Base-by-base conservation (phyloP, 768 basidiomycete species). In the Ramaria sp. region DNA sequence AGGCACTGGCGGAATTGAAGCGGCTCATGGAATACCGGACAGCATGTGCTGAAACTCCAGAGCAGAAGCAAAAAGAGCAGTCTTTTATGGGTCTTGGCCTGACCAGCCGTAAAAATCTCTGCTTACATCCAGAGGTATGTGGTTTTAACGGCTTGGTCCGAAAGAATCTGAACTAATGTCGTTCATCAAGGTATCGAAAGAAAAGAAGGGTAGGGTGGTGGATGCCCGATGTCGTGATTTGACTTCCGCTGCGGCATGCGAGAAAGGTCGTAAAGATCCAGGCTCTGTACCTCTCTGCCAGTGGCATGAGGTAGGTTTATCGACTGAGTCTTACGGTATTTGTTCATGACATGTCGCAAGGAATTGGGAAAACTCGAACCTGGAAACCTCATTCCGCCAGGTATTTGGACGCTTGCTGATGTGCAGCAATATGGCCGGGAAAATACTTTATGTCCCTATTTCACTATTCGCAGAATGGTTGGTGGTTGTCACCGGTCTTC, bases 201-300 rank as follows among this genome's bases (percentile, higher is more conserved):
- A 98, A 75, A 99, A 98, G 78, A 99, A 98, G 69, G 96, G 96
- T 4, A 93, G 88, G 66, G 83, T 94, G 0, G 94, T 99, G 30
- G 96, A 99, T 73, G 95, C 95, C 13, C 80, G 91, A 58, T 99
- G 96, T 77, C 78, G 96, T 56, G 96, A 99, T 70, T 75, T 99
- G 57, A 98, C 96, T 10, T 91, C 88, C 64, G 73, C 92, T 20
- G 82, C 81, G 7, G 84, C 73, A 1, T 89, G 88, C 66, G 86
- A 91, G 71, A 89, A 87, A 66, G 90, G 87, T 4, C 77, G 89
- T 60, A 79, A 80, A 57, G 73, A 96, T 63, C 96, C 96, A 9
- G 92, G 90, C 4, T 91, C 91, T 24, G 87, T 91, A 7, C 88
- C 91, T 15, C 74, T 97, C 51, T 99, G 96, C 67, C 83, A 85